Percentiles rank a stretch among this genome's conserved stretches.
Conservation (phyloP, 441 rosid species). For the Breynia disticha region DNA sequence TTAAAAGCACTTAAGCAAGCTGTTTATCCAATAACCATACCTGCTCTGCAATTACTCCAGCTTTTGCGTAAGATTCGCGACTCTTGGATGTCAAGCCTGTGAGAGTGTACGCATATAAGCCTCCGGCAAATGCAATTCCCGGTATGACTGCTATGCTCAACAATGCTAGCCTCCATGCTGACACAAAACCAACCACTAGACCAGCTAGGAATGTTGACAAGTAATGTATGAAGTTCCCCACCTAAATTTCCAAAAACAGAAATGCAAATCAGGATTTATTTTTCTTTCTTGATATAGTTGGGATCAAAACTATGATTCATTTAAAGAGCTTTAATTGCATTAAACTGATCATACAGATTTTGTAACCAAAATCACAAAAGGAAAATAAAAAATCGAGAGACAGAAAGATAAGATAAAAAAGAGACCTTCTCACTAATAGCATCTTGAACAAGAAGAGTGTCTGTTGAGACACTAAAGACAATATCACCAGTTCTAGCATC, state of each 20-base stretch:
- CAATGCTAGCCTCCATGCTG: constrained; percentile 95
- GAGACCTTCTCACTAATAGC: constrained; percentile 96
- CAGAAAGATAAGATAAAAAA: neutral
- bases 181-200: constrained; percentile 93
- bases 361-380: constrained; percentile 10
- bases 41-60: constrained; percentile 97
- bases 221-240: constrained; percentile 94
- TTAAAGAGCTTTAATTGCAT: neutral
- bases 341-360: neutral
- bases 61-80: constrained; percentile 94
- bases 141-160: constrained; percentile 94
- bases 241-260: constrained; percentile 30
- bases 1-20: constrained; percentile 4
- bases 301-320: too few relatives aligned
- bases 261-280: neutral
- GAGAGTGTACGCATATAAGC: constrained; percentile 89
- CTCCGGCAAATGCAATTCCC: constrained; percentile 98
- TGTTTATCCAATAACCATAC: constrained; percentile 28
- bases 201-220: constrained; percentile 95
- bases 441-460: constrained; percentile 96
- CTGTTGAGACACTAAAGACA: constrained; percentile 94
- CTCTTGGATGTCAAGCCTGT: constrained; percentile 97
- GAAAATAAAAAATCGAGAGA: neutral
- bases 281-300: too few relatives aligned
- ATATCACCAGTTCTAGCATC: constrained; percentile 98